A percentile compares a stretch with the other conserved stretches of the same genome.
Evolutionary conservation across 768 basidiomycete genomes (phyloP).

Genomic region (Collybia sp.): DNA sequence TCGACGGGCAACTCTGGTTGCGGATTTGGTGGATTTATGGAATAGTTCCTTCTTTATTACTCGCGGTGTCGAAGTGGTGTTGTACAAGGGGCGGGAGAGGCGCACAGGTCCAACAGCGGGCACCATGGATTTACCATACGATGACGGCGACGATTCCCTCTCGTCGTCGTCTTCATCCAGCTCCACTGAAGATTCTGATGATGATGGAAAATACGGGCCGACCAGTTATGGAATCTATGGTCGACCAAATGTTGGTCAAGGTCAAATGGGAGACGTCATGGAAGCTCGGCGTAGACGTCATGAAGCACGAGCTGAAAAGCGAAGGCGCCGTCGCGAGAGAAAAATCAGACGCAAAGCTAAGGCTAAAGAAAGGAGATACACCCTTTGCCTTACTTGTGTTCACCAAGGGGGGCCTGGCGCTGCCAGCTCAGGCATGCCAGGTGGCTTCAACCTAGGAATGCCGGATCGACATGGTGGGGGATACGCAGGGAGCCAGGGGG

Average conservation of each 20-base stretch:
- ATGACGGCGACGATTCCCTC: slow-evolving; percentile 36
- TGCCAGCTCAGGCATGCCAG: slow-evolving; percentile 10
- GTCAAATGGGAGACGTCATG: slow-evolving; percentile 33
- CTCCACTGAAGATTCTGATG: slow-evolving; percentile 36
- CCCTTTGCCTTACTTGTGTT: slow-evolving; percentile 56
- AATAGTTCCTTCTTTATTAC: slow-evolving; percentile 70
- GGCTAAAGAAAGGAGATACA: slow-evolving; percentile 57
- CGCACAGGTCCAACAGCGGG: slow-evolving; percentile 64
- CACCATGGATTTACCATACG: slow-evolving; percentile 46
- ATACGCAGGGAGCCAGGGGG: slow-evolving; percentile 7
- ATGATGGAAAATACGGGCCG: slow-evolving; percentile 21
- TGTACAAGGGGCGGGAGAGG: slow-evolving; percentile 78
- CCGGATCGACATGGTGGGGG: slow-evolving; percentile 6
- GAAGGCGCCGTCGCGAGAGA: slow-evolving; percentile 59
- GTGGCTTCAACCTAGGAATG: slow-evolving; percentile 9
- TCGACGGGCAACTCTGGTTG: slow-evolving; percentile 53
- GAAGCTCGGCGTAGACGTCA: slow-evolving; percentile 50
- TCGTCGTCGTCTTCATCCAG: slow-evolving; percentile 36
- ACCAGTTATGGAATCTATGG: slow-evolving; percentile 35
- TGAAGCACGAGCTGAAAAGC: slow-evolving; percentile 57
- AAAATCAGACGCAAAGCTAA: slow-evolving; percentile 54
- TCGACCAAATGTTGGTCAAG: slow-evolving; percentile 22
- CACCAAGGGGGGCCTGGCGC: slow-evolving; percentile 17
- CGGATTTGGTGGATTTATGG: slow-evolving; percentile 79
- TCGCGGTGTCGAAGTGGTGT: slow-evolving; percentile 72